Evolutionary conservation across 140 eudicot species (phyloP).

Genomic region (Erigeron philadelphicus): DNA sequence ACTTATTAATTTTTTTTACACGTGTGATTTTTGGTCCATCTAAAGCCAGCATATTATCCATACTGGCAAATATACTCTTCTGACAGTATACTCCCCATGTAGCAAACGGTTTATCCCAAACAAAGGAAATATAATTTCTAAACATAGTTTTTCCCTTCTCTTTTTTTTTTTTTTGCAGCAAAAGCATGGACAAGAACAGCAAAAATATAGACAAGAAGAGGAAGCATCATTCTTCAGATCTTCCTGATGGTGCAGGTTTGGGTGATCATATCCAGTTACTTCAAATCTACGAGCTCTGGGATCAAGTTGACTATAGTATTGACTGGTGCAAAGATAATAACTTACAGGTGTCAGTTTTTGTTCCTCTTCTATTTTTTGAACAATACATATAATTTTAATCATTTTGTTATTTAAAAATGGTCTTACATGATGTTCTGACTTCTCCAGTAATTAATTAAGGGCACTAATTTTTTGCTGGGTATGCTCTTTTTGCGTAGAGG

Average conservation of each 20-base stretch:
- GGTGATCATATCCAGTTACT: conserved; percentile 96
- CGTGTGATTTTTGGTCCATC: not conserved
- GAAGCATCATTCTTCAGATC: conserved; percentile 58
- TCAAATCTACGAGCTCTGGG: conserved; percentile 88
- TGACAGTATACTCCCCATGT: not conserved
- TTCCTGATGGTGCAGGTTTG: conserved; percentile 86
- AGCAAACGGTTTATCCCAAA: not conserved
- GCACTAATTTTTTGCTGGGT: conserved; percentile 1
- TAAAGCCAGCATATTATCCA: not conserved
- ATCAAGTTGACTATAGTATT: conserved; percentile 53
- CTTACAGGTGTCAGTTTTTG: conserved; percentile 50
- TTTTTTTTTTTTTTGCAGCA: conserved; percentile 40
- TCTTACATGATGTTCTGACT: conserved; percentile 2
- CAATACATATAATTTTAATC: not conserved
- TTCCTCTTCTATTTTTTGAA: not conserved
- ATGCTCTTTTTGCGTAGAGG: conserved; percentile 1
- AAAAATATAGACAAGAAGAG: conserved; percentile 73
- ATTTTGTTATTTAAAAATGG: conserved; percentile 12
- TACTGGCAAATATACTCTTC: not conserved
- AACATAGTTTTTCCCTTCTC: not conserved
- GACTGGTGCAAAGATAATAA: conserved; percentile 90
- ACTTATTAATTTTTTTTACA: conserved; percentile 1
- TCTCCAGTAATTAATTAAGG: not conserved
- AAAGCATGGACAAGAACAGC: conserved; percentile 63
- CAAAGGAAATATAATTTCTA: not conserved